Conservation (phyloP, 768 basidiomycete genomes). For the Naganishia friedmannii region DNA sequence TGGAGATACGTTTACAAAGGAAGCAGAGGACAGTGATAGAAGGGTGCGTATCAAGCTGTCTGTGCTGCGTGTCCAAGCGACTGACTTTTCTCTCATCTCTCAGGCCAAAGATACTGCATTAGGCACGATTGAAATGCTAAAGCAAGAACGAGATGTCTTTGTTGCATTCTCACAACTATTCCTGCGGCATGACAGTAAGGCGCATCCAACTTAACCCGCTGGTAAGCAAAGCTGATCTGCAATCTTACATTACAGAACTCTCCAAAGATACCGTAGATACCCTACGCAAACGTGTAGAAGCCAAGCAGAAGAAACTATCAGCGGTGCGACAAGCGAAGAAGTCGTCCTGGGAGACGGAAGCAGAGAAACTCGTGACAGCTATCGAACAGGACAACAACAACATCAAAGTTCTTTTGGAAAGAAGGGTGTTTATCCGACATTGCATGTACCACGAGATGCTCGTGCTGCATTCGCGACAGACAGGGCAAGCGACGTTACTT, state of each 20-base stretch:
- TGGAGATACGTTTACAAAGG: conserved; percentile 26
- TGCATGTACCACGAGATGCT: conserved; percentile 97
- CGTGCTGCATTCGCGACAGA: conserved; percentile 85
- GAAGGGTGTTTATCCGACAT: conserved; percentile 81
- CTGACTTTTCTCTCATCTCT: background rate
- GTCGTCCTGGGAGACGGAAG: conserved; percentile 82
- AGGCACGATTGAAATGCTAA: conserved; percentile 48
- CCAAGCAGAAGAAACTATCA: conserved; percentile 71
- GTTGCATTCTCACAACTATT: conserved; percentile 82
- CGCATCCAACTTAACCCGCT: background rate
- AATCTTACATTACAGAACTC: conserved; percentile 52
- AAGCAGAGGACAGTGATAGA: conserved; percentile 43
- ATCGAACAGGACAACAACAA: conserved; percentile 84
- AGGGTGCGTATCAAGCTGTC: conserved; percentile 37
- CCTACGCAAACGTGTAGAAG: conserved; percentile 79
- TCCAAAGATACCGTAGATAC: conserved; percentile 84
- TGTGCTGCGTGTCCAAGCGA: background rate
- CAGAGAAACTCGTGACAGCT: conserved; percentile 64
- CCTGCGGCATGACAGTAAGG: conserved; percentile 70
- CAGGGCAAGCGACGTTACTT: conserved; percentile 70
- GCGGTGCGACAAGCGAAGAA: conserved; percentile 66
- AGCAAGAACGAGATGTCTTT: conserved; percentile 81
- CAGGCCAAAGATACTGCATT: conserved; percentile 35
- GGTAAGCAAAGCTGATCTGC: background rate
- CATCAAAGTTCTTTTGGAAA: conserved; percentile 68